Base-by-base conservation (phyloP, 2,329 filamentous ascomycete species). In the Westerdykella aurantiaca region DNA sequence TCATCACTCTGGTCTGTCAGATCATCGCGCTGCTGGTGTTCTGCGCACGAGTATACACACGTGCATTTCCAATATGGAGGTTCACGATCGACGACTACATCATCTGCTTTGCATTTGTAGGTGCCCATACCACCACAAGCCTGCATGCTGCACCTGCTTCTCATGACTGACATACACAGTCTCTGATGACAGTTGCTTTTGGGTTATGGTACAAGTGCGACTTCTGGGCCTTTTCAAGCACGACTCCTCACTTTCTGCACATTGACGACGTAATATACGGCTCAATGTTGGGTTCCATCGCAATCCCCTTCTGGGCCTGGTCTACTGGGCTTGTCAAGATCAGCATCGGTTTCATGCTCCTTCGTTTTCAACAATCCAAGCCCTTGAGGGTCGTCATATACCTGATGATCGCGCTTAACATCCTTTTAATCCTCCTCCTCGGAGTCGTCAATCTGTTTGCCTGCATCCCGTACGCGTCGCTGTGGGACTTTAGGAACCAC, bases 221-320 rank as follows among this genome's bases (percentile, higher is more conserved):
- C n/a, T 42, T 21, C 23, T 53, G 44, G 46, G 48, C 44, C 14
- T 46, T 22, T 37, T 35, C 33, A 6, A 34, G 13, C 39, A 7
- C 12, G 5, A 31, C 35, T 21, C 37, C 37, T 9, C 18, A 43
- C 6, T 38, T 22, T 37, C 45, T 29, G 2, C 34, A 21, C 25
- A 35, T 47, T 23, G 17, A 39, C 13, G 23, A 41, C 12, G 23
- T 41, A 10, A 9, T 31, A 16, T 14, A 46, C 14, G 11, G 17
- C 29, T 13, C 38, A n/a, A 47, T 42, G 31, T n/a, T 47, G 23
- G 46, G 44, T 2, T 25, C 35, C 12, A 43, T 53, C 22, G 39
- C 50, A 12, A 12, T 48, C 2, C 48, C 48, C 3, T 46, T 50
- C 45, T 54, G 49, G 51, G 47, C 42, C 6, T 54, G 51, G 51